Percentiles rank a stretch among this genome's conserved stretches.
Evolutionary conservation across 495 filamentous ascomycete genomes (phyloP).

Genomic region (Letharia lupina): DNA sequence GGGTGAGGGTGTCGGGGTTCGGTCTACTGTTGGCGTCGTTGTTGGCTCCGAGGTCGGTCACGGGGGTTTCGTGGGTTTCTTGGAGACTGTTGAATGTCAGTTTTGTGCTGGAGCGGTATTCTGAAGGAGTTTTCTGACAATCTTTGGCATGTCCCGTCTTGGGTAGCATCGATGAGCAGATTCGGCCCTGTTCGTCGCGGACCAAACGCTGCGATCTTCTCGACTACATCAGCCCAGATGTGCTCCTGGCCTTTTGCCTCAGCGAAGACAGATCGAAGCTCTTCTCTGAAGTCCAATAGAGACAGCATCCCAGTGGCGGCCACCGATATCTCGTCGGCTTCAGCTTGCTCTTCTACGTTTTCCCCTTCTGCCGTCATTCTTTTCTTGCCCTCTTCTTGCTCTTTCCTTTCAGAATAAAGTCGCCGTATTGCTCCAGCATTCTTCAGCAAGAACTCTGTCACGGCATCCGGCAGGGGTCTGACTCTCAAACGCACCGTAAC

Average conservation of each 20-base stretch:
- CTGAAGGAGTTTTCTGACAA: constrained; percentile 47
- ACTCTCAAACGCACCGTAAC: constrained; percentile 72
- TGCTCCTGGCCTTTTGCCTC: constrained; percentile 59
- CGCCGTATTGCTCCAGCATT: constrained; percentile 70
- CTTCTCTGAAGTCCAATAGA: constrained; percentile 63
- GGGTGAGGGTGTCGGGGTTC: constrained; percentile 46
- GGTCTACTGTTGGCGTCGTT: constrained; percentile 17
- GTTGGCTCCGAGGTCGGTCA: constrained; percentile 2
- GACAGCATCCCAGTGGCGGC: constrained; percentile 49
- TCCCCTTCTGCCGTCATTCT: constrained; percentile 24
- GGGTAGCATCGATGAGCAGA: constrained; percentile 76
- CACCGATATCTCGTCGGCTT: constrained; percentile 34
- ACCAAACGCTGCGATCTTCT: constrained; percentile 82
- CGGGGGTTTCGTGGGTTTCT: constrained; percentile 15
- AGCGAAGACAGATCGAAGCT: constrained; percentile 57
- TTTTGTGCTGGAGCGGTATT: neutral
- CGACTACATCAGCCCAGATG: constrained; percentile 66
- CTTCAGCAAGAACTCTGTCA: constrained; percentile 79
- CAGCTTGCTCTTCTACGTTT: constrained; percentile 31
- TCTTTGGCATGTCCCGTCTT: constrained; percentile 61
- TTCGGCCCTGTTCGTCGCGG: constrained; percentile 81
- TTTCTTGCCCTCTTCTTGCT: constrained; percentile 28
- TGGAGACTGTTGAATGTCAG: constrained; percentile 15
- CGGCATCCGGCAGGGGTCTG: constrained; percentile 62
- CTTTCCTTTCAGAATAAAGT: constrained; percentile 60